Evolutionary conservation across 805 yeast genomes (phyloP), one percentile per base, ranked within the genome.

Genomic region (Wickerhamomyces mucosus): DNA sequence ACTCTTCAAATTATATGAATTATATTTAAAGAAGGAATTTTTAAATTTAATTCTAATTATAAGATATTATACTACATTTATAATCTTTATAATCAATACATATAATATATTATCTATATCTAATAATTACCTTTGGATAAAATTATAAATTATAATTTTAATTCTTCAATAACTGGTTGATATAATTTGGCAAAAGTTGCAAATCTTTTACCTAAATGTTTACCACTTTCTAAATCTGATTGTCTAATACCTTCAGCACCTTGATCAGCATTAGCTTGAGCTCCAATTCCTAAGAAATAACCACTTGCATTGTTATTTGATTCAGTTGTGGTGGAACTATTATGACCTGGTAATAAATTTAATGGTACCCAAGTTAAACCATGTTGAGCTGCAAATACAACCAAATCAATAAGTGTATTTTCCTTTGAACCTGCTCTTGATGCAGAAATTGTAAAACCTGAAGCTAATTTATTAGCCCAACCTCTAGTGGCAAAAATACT

Each of bases 291-390:
- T 8, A 23, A 13, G 26, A 23, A 23, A 16, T 13, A 23, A 23
- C 16, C 13, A 16, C 15, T 23, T 8, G 26, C 16, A 11, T 10
- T 23, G 6, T 14, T 5, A 11, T 7, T 12, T 7, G 15, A 13
- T 6, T 23, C 26, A 23, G 13, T 16, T 14, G 26, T 23, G 26
- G 10, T 11, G 7, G 26, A 5, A 7, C 6, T 10, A 18, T 18
- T 18, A 9, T 18, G n/a, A 13, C 15, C 16, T 27, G 34, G 27
- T 9, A 15, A 15, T 15, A 36, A 26, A 10, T 37, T 37, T 12
- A 35, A 24, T 12, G 39, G 39, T 15, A 38, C 39, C 37, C 37
- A 38, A 13, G 32, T n/a, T 28, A 38, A 22, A n/a, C 41, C 41
- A n/a, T 38, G 34, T 22, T 38, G 41, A 10, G 31, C 17, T 20